These are phyloP conservation scores for Puccinia horiana DNA, from an alignment of 1,284 basidiomycete species.

Conservation along the genomic window DNA sequence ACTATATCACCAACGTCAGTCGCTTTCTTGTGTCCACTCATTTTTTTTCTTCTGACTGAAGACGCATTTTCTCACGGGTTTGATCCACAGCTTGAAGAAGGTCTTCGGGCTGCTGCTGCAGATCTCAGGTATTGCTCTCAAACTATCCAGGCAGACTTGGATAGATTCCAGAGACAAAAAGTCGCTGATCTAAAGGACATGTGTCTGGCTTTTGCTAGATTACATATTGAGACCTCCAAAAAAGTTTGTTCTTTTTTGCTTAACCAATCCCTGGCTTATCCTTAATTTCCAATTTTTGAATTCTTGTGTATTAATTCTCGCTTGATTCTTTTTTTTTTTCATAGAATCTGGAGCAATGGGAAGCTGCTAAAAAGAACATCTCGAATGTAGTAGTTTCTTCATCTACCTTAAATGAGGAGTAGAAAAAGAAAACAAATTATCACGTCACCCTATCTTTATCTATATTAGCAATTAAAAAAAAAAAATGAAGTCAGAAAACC, in stretches of 20 bases:
- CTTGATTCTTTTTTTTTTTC: slow-evolving; percentile 9
- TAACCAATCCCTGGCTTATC: slow-evolving; percentile 34
- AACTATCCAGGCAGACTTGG: slow-evolving; percentile 94
- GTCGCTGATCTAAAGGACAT: slow-evolving; percentile 92
- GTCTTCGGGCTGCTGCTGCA: slow-evolving; percentile 80
- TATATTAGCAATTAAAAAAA: neutral
- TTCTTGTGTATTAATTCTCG: neutral
- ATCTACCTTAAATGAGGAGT: neutral
- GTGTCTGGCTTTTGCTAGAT: slow-evolving; percentile 81
- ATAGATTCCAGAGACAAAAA: slow-evolving; percentile 97
- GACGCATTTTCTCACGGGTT: neutral
- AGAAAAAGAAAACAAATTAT: neutral
- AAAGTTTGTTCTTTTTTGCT: slow-evolving; percentile 65
- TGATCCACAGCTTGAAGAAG: slow-evolving; percentile 76
- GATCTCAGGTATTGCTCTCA: slow-evolving; percentile 93
- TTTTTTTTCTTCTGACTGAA: neutral
- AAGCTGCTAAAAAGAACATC: slow-evolving; percentile 88
- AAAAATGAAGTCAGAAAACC: no score
- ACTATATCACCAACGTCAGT: slow-evolving; percentile 82
- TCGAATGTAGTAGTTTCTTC: slow-evolving; percentile 72
- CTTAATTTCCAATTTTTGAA: slow-evolving; percentile 10
- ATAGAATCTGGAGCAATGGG: slow-evolving; percentile 93
- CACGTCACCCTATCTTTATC: neutral
- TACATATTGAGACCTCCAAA: slow-evolving; percentile 92
- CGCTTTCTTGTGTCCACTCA: neutral